Base-by-base conservation (phyloP, 192 early-diverging fungal species). In the Backusella tuberculispora region DNA sequence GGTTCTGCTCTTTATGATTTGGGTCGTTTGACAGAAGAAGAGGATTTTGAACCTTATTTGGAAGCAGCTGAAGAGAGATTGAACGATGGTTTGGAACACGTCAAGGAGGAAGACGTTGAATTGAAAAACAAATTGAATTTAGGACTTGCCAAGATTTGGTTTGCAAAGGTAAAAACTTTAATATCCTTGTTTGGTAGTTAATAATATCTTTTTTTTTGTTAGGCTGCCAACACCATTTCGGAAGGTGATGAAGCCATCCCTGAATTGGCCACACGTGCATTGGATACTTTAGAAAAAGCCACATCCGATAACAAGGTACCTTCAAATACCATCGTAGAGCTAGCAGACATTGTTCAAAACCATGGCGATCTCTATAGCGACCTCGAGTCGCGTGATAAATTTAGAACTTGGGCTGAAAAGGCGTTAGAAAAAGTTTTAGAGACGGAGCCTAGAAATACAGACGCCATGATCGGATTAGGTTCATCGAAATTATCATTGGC, bases 1-100 rank as follows among this genome's bases (percentile, higher is more conserved):
- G 86, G 83, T 1, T 88, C 84, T 3, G 84, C 84, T 6, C 63
- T 88, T 44, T 82, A 81, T 78, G 82, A 88, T 45, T 56, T 83
- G 21, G 81, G 81, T 17, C 46, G 66, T 1, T 40, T 83, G 44
- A 12, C 53, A 60, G 53, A 60, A n/a, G 77, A 83, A 9, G 78
- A 83, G n/a, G 77, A 78, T 13, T 66, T 75, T 46, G 53, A 56
- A 1, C 50, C 77, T 4, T 83, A 76, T 76, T 56, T 74, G 26
- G 77, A 83, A 3, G 81, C 77, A 8, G 81, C 81, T 12, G 70
- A 74, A 40, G 81, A 78, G 40, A 41, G 81, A 12, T 21, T 83
- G 14, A 64, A 79, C 14, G 45, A 72, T 40, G 81, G 77, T 34
- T 41, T 83, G 13, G 53, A 60, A 10, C 15, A 75, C 8, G 47